Evolutionary conservation across 1,284 basidiomycete species (phyloP), one percentile per base, ranked within the genome.

Genomic region (Phlebopus sp.): DNA sequence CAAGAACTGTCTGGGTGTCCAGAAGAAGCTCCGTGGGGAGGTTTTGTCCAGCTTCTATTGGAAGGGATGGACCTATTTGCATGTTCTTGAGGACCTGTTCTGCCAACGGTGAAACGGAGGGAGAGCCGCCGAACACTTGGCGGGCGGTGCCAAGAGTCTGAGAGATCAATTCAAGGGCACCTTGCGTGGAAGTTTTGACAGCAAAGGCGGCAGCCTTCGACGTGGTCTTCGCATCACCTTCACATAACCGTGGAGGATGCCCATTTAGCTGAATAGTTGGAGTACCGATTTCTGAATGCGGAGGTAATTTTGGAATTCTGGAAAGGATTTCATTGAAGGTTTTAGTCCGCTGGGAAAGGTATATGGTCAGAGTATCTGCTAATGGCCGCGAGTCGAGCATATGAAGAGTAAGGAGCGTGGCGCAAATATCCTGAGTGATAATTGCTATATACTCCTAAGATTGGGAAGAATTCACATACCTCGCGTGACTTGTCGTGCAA

Each of bases 361-460:
- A 79, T 7, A 85, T 75, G 5, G 76, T 71, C 29, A 93, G 69
- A 0, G 86, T 84, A 41, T 92, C 90, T 8, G 73, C 64, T 4
- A 93, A 69, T 2, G 90, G 86, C 39, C 85, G 75, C 11, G 88
- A 89, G 62, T 95, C 92, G 17, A 96, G 76, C 10, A 95, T 75
- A 62, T 94, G 85, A 34, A 95, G 76, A 1, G 89, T 84, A 9
- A 94, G 72, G 6, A 94, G 73, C 2, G 83, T 84, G 4, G 90
- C 82, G 53, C 89, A 88, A 1, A 78, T 75, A 51, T 83, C 81
- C 86, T 92, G 54, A 7, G 34, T 55, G 30, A 37, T 30, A 32
- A 29, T 30, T 54, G 8, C 39, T 29, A 47, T 37, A 54, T 18
- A 29, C 56, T 15, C 8, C n/a, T 15, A 15, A 44, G 6, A 44